Evolutionary conservation across 768 basidiomycete genomes (phyloP), one percentile per base, ranked within the genome.

Genomic region (Fomitopsis serialis): DNA sequence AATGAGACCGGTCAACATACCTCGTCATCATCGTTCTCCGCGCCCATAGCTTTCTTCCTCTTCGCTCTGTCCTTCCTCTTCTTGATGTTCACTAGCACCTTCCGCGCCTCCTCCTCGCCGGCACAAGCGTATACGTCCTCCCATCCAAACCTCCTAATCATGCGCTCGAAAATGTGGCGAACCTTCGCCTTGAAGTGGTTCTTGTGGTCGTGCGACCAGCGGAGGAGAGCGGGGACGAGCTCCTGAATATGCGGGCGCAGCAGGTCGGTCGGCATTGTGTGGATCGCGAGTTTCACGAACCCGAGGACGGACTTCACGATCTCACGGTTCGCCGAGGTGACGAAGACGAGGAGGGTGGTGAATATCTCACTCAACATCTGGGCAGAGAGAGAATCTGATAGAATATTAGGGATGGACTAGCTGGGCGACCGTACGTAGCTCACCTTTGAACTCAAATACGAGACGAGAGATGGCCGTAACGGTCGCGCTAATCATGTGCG

Each of bases 171-270:
- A 59, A 98, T 94, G 68, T 98, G 95, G 42, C 92, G 84, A 22
- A 97, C 93, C 74, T 98, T 98, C 47, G 80, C 76, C 69, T 98
- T 98, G 83, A 99, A 98, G 66, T 98, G 97, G 63, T 98, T 98
- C 68, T 96, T 96, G 72, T 98, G 96, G 64, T 98, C 95, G 65
- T 97, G 93, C 5, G 92, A 92, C 93, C 97, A 96, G 44, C 77
- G 78, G 32, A 98, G 74, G 12, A 99, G 77, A 0, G 86, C 88
- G 0, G 92, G 90, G 0, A 98, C 90, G 22, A 98, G 76, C 22
- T 75, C 75, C 23, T 77, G 74, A 9, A 99, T 75, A 60, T 95
- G 85, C 0, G 88, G 89, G n/a, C 78, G 79, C 43, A 97, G 73
- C 54, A 91, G 69, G 3, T 86, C 79, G 0, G 74, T 60, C 0